Base-by-base conservation (phyloP, 495 filamentous ascomycete genomes). In the Delitschia confertaspora region DNA sequence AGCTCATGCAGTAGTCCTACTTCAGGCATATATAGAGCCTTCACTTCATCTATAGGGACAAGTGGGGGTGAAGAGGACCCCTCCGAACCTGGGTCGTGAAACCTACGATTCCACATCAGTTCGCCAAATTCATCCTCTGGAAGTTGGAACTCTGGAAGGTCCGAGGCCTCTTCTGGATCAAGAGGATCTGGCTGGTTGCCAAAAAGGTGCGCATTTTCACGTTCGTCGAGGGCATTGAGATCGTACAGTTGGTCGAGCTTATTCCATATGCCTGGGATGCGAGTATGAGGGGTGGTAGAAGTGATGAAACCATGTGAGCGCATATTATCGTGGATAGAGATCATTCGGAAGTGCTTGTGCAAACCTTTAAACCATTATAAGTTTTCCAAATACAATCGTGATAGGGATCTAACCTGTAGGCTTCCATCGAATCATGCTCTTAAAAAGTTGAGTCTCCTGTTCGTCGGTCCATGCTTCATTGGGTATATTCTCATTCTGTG, bases 341-440 rank as follows among this genome's bases (percentile, higher is more conserved):
- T 78, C 69, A 96, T 89, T 17, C 86, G 85, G 61, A 98, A 96
- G 65, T 96, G 88, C 64, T 93, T 96, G 68, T 98, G 89, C 69
- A 98, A 80, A 36, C 89, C 89, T 95, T 44, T 93, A 45, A 8
- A 24, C 11, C 8, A 21, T 21, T 18, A 27, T 24, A 4, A n/a
- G n/a, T n/a, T n/a, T n/a, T n/a, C n/a, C n/a, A n/a, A n/a, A 45
- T 52, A 31, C 35, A 48, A 35, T 9, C 26, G 9, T 35, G 26
- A 26, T 36, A 24, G 26, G 30, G 21, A 41, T 11, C 13, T 10
- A 23, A 19, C 89, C 91, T 48, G 88, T 87, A 29, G 91, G 91
- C 59, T 98, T 98, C 80, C 86, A 93, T 60, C 79, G 75, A 34
- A 96, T 86, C 38, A 86, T 73, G 29, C 78, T 84, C 58, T 95